Percentiles rank a stretch among this genome's conserved stretches.
Conservation (phyloP, 768 basidiomycete species). For the Trametes cubensis region DNA sequence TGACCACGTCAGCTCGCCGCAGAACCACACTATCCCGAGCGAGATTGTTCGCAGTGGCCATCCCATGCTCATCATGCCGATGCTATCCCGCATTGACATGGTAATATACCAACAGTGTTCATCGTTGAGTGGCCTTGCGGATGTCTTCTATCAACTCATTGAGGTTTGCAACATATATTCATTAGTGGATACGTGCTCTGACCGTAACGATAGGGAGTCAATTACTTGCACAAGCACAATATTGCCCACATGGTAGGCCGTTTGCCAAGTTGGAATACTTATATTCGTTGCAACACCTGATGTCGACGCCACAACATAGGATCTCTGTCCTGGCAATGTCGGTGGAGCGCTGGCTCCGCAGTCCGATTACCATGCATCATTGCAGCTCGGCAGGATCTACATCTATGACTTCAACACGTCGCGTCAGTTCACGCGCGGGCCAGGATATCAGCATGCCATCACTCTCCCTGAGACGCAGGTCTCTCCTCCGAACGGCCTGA, state of each 20-base stretch:
- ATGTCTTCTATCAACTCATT: neutral
- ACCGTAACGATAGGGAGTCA: neutral
- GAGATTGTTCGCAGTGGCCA: neutral
- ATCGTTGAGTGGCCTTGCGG: neutral
- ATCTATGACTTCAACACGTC: slow-evolving; percentile 7
- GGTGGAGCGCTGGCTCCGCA: neutral
- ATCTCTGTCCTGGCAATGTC: neutral
- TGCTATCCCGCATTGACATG: neutral
- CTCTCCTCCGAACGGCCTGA: neutral
- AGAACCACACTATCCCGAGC: slow-evolving; percentile 1
- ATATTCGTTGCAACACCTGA: neutral
- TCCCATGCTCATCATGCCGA: slow-evolving; percentile 2
- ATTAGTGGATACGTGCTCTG: neutral
- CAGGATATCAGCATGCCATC: neutral
- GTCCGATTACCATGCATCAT: neutral
- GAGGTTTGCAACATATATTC: neutral
- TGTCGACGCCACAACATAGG: neutral
- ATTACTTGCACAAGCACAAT: neutral
- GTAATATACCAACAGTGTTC: neutral
- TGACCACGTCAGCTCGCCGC: neutral
- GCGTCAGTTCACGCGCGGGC: neutral
- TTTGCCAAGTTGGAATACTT: neutral
- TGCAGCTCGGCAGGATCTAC: neutral
- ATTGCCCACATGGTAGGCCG: neutral
- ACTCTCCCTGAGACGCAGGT: neutral